phyloP scores from a whole-genome alignment of 2,329 filamentous ascomycete genomes.

The Cladophialophora yegresii region DNA sequence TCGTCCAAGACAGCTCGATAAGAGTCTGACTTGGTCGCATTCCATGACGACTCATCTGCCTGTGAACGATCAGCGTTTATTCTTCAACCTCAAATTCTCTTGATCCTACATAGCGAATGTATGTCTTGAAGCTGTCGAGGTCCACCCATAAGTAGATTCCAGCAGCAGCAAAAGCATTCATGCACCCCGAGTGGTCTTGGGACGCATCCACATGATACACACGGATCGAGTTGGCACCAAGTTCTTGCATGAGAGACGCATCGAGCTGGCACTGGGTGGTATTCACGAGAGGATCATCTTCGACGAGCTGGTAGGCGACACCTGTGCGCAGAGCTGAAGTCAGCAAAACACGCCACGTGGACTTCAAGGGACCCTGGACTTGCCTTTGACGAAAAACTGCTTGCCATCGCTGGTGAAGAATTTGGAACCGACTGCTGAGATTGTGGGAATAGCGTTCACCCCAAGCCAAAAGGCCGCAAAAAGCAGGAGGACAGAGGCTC shows the following conservation, averaged over 20 bases:
- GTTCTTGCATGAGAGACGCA: slow-evolving; percentile 71
- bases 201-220: slow-evolving; percentile 81
- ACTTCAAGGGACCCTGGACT: slow-evolving; percentile 17
- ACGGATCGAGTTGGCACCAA: slow-evolving; percentile 81
- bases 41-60: slow-evolving; percentile 68
- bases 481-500: slow-evolving; percentile 18
- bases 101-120: slow-evolving; percentile 46
- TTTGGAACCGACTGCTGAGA: slow-evolving; percentile 71
- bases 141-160: slow-evolving; percentile 85
- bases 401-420: slow-evolving; percentile 80
- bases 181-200: slow-evolving; percentile 74
- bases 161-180: slow-evolving; percentile 74
- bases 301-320: slow-evolving; percentile 69
- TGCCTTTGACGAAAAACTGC: slow-evolving; percentile 84
- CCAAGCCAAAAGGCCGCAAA: slow-evolving; percentile 37
- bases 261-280: slow-evolving; percentile 75
- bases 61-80: slow-evolving; percentile 18
- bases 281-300: slow-evolving; percentile 74
- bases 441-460: slow-evolving; percentile 55
- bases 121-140: slow-evolving; percentile 59
- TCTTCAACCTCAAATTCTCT: background rate
- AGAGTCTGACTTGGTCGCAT: slow-evolving; percentile 65
- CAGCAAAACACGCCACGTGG: background rate
- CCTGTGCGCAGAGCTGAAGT: slow-evolving; percentile 52
- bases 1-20: slow-evolving; percentile 74